phyloP scores from a whole-genome alignment of 164 flowering plant species.

The Tinospora cordifolia region DNA sequence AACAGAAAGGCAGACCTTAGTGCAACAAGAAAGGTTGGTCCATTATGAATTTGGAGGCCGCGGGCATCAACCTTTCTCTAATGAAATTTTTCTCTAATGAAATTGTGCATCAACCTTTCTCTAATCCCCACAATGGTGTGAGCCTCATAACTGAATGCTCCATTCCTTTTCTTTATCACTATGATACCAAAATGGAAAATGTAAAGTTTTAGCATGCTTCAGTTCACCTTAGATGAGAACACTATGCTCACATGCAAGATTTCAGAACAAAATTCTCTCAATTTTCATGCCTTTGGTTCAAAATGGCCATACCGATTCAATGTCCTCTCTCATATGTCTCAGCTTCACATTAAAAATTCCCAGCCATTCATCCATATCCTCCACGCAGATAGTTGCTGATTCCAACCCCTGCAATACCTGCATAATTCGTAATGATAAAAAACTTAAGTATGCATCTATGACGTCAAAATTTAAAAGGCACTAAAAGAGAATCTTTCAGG shows the following conservation, averaged over 20 bases:
- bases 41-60: no score
- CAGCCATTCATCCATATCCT: slow-evolving; percentile 99
- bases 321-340: slow-evolving; percentile 98
- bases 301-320: slow-evolving; percentile 67
- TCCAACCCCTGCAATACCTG: slow-evolving; percentile 94
- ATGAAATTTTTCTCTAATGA: no score
- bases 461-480: not conserved
- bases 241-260: not conserved
- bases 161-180: no score
- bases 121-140: no score
- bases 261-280: not conserved
- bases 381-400: slow-evolving; percentile 80
- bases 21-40: no score
- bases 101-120: no score
- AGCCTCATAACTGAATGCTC: no score
- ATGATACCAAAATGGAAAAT: not conserved
- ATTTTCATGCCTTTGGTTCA: not conserved
- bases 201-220: not conserved
- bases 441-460: not conserved
- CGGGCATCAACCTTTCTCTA: no score
- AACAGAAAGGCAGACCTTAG: no score
- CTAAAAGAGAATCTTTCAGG: no score
- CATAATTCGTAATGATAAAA: slow-evolving; percentile 14
- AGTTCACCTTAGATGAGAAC: not conserved
- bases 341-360: slow-evolving; percentile 94